Conservation (phyloP, 306 rosid species). For the Inga laurina region DNA sequence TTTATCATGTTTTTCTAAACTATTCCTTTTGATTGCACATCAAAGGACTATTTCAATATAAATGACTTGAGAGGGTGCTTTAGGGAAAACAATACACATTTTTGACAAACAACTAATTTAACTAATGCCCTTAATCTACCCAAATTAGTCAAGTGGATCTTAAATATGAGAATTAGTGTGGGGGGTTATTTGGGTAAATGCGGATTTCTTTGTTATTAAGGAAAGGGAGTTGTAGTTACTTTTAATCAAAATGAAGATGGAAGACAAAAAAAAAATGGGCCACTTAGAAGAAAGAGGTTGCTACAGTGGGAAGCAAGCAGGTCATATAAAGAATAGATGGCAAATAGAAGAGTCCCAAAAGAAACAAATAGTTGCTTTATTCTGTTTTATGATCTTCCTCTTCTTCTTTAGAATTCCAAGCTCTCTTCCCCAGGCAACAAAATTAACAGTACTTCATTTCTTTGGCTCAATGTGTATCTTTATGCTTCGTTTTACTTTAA, state of each 20-base stretch:
- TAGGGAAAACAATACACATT: too few species aligned
- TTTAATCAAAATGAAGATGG: constrained; percentile 26
- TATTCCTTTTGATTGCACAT: too few species aligned
- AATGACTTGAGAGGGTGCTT: too few species aligned
- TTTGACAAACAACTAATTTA: too few species aligned
- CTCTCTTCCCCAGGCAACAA: constrained; percentile 79
- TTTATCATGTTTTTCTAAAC: too few species aligned
- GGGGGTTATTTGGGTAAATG: constrained; percentile 47
- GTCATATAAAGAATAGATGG: constrained; percentile 62
- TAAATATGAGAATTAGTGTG: not conserved
- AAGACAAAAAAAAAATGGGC: constrained; percentile 31
- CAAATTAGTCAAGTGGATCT: too few species aligned
- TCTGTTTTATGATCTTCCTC: constrained; percentile 71
- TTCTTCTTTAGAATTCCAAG: constrained; percentile 88
- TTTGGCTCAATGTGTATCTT: constrained; percentile 56
- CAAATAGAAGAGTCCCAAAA: constrained; percentile 67
- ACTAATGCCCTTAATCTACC: too few species aligned
- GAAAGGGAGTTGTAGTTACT: constrained; percentile 46
- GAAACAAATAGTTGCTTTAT: constrained; percentile 89
- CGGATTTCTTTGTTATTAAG: constrained; percentile 74
- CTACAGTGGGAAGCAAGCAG: constrained; percentile 44
- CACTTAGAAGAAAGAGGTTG: constrained; percentile 43
- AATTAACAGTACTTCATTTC: constrained; percentile 51
- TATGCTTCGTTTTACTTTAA: constrained; percentile 64
- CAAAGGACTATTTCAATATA: too few species aligned